phyloP scores from a whole-genome alignment of 805 yeast genomes.

The Candida andamanensis region DNA sequence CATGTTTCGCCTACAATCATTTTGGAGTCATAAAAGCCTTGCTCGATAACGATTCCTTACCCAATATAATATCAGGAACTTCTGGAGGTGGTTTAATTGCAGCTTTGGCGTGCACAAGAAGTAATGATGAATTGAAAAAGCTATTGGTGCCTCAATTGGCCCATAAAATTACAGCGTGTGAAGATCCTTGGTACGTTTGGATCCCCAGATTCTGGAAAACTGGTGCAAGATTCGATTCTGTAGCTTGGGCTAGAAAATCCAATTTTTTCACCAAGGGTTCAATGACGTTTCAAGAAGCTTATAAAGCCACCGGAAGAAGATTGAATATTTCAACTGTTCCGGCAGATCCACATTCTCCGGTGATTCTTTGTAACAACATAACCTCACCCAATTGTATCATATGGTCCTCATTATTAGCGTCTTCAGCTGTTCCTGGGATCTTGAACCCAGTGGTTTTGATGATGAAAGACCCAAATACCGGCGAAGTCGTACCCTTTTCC shows the following conservation, averaged over 20 bases:
- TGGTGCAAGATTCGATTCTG: conserved; percentile 74
- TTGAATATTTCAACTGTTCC: conserved; percentile 77
- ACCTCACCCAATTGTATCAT: conserved; percentile 77
- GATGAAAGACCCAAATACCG: conserved; percentile 48
- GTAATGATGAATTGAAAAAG: conserved; percentile 57
- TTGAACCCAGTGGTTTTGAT: conserved; percentile 73
- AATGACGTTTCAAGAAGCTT: conserved; percentile 66
- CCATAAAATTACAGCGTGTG: conserved; percentile 61
- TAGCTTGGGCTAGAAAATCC: conserved; percentile 66
- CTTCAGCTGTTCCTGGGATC: conserved; percentile 81
- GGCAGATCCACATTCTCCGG: conserved; percentile 77
- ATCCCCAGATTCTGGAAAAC: conserved; percentile 62
- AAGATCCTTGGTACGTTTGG: conserved; percentile 57
- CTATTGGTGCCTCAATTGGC: conserved; percentile 60
- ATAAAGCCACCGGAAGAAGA: conserved; percentile 60
- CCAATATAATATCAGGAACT: conserved; percentile 69
- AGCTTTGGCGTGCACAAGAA: conserved; percentile 63
- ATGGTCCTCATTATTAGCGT: conserved; percentile 75
- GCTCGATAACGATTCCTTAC: conserved; percentile 60
- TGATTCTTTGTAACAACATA: conserved; percentile 67
- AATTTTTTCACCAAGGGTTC: conserved; percentile 72
- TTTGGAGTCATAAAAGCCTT: conserved; percentile 72
- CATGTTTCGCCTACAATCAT: conserved; percentile 71
- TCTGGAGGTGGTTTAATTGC: conserved; percentile 81
- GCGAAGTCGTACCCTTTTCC: conserved; percentile 55